These are phyloP conservation scores for Clarireedia homoeocarpa DNA, from an alignment of 2,329 filamentous ascomycete species.

Conservation along the genomic window DNA sequence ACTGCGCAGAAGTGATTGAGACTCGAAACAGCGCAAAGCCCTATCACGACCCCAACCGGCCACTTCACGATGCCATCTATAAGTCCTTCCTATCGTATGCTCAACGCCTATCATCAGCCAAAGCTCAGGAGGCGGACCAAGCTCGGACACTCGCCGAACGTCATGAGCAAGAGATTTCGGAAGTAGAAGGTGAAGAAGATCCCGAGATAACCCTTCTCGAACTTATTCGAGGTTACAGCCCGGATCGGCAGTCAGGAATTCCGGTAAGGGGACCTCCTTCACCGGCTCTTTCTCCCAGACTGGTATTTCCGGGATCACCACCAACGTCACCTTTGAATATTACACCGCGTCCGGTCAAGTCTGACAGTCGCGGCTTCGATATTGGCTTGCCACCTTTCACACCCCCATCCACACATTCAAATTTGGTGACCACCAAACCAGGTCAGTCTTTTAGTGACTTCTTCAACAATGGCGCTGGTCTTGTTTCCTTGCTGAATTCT, in stretches of 20 bases:
- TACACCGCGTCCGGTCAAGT: not conserved
- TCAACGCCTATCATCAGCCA: not conserved
- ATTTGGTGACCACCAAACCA: not conserved
- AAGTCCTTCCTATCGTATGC: constrained; percentile 7
- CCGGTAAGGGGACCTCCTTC: not conserved
- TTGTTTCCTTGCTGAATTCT: not conserved
- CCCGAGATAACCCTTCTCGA: not conserved
- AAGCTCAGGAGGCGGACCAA: not conserved
- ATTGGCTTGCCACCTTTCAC: not conserved
- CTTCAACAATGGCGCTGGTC: not conserved
- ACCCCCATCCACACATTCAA: not conserved
- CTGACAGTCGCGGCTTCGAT: not conserved
- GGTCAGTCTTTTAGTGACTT: constrained; percentile 1
- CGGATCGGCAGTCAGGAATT: not conserved
- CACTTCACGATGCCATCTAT: constrained; percentile 5
- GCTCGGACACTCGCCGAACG: not conserved
- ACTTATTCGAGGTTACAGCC: constrained; percentile 2
- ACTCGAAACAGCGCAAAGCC: constrained; percentile 5
- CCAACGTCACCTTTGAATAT: not conserved
- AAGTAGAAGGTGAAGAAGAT: not conserved
- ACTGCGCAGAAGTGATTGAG: not conserved
- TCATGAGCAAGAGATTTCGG: not conserved
- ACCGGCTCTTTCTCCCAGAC: not conserved
- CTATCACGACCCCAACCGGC: constrained; percentile 7
- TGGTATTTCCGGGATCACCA: not conserved